Base-by-base conservation (phyloP, 2,329 filamentous ascomycete species). In the Geoglossum cookeanum region DNA sequence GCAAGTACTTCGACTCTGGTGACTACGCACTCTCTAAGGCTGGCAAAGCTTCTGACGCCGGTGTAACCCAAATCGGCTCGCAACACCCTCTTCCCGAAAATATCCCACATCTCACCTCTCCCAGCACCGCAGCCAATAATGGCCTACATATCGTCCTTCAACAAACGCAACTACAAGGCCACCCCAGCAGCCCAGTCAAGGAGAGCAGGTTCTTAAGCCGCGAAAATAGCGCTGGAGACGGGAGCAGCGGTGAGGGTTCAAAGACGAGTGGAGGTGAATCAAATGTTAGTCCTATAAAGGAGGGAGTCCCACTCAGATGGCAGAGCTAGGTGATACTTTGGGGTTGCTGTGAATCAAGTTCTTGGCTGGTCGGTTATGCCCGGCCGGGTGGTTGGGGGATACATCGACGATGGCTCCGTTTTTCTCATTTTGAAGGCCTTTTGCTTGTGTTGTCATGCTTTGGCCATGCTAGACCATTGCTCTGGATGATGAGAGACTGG, bases 21-120 rank as follows among this genome's bases (percentile, higher is more conserved):
- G 89, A 96, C 75, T 96, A 95, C 67, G 90, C 90, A 67, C 86
- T 95, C 74, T 91, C 86, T 71, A 95, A 96, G 76, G 92, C 92
- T 59, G 92, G 92, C 72, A 97, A 97, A 75, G 89, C 88, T 70
- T 87, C 90, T 67, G 86, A 92, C 68, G 85, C 92, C 66, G 91
- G 94, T 68, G 87, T 94, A 60, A 94, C 91, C 68, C 85, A 85
- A 66, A 87, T 98, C 67, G 92, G 92, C 66, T 90, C 87, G 66
- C 85, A 95, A 73, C 92, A 98, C 71, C 92, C 92, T 57, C 84
- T 90, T 55, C 89, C 90, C 63, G 89, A 95, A 73, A 94, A 94
- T 71, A 95, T 96, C 71, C 90, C 90, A 33, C 89, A 95, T 74
- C 79, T 91, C 64, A 82, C 84, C 48, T 84, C 84, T 58, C 83